Evolutionary conservation across 768 basidiomycete species (phyloP), one percentile per base, ranked within the genome.

Genomic region (Boletus sp.): DNA sequence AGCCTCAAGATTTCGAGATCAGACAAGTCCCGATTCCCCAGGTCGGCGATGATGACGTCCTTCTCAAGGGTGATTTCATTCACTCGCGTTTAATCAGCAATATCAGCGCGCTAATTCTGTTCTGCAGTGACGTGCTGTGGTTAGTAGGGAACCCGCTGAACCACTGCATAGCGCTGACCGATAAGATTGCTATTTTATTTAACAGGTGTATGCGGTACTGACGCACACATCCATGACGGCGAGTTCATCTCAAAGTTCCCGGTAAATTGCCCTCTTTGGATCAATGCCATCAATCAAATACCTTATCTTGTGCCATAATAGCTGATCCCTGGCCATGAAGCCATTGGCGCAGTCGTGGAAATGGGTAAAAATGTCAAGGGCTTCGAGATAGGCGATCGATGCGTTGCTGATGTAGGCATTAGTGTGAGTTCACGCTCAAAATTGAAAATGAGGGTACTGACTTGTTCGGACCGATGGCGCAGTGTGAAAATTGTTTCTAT

Each of bases 401-500:
- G 86, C 63, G 93, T 90, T 37, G 89, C 88, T 25, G 93, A 96
- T 70, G 87, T 88, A 37, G 81, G 85, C 56, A 75, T 81, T 50
- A 83, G 85, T 46, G 88, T 87, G 54, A 67, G 84, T 27, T 39
- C 13, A 33, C 14, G 11, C 27, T 49, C 14, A 34, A 41, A 8
- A 17, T 7, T 15, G 9, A 35, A 51, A 35, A 39, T 32, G 14
- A 55, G n/a, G 15, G 14, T 29, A 35, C 50, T 53, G 23, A 60
- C 42, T 32, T 14, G 43, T 35, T 55, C 39, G 50, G 46, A 30
- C 37, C 3, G 25, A 39, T 39, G 34, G 13, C 17, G 4, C 59
- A 91, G 88, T 94, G 93, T 73, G 87, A 84, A 8, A 78, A 76
- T 55, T 95, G 93, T 71, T 92, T 93, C 74, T 93, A 84, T 74